Conservation (phyloP, 805 yeast genomes). For the Kodamaea leandrae region DNA sequence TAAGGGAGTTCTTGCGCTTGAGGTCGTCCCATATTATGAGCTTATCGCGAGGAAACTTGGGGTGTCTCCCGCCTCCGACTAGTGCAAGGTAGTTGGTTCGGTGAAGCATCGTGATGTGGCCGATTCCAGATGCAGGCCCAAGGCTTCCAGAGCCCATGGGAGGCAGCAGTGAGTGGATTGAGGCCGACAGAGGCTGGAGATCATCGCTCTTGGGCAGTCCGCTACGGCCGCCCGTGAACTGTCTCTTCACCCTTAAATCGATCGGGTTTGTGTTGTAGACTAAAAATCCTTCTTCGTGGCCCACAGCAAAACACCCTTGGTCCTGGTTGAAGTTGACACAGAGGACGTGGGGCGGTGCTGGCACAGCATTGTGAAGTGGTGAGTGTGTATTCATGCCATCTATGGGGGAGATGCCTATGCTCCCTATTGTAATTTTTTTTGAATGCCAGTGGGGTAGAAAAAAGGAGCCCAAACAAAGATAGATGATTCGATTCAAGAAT, state of each 20-base stretch:
- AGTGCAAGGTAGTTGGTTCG: constrained; percentile 87
- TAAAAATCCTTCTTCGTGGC: constrained; percentile 75
- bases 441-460: constrained; percentile 2
- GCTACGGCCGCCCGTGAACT: constrained; percentile 12
- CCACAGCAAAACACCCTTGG: constrained; percentile 82
- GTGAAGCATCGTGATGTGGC: constrained; percentile 76
- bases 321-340: constrained; percentile 82
- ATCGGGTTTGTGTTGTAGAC: constrained; percentile 88
- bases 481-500: neutral
- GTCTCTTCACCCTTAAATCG: constrained; percentile 59
- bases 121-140: constrained; percentile 56
- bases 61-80: constrained; percentile 85
- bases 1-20: constrained; percentile 67
- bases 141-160: constrained; percentile 1
- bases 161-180: constrained; percentile 3
- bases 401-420: neutral
- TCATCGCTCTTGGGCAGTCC: constrained; percentile 30
- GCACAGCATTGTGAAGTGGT: constrained; percentile 7
- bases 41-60: constrained; percentile 75
- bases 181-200: constrained; percentile 23
- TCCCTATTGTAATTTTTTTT: neutral
- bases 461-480: neutral
- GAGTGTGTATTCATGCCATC: constrained; percentile 19
- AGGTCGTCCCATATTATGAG: constrained; percentile 91
- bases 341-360: constrained; percentile 39